Percentiles rank a stretch among this genome's conserved stretches.
These are phyloP conservation scores for Mycosarcoma mackinlayi DNA, from an alignment of 1,284 basidiomycete species.

Conservation along the genomic window DNA sequence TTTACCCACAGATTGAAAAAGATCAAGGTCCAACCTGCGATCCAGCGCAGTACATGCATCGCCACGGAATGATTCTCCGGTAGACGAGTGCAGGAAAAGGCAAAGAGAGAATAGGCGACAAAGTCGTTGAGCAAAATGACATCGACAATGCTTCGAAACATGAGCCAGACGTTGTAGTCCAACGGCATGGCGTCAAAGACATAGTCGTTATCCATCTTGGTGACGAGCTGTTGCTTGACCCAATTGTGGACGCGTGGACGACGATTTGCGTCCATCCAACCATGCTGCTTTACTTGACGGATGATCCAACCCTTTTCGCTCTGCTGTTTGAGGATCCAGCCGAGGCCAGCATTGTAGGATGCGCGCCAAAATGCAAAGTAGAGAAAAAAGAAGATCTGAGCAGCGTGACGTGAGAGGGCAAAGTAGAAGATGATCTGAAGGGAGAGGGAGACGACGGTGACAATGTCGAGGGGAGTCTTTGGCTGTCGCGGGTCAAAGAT, in stretches of 20 bases:
- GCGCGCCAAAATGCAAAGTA: slow-evolving; percentile 94
- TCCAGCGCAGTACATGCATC: slow-evolving; percentile 86
- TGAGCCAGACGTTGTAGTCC: slow-evolving; percentile 76
- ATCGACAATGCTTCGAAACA: slow-evolving; percentile 91
- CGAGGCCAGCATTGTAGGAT: slow-evolving; percentile 91
- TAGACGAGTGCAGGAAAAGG: slow-evolving; percentile 80
- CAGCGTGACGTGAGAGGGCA: slow-evolving; percentile 70
- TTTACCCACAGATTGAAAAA: slow-evolving; percentile 99
- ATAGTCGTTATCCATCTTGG: slow-evolving; percentile 93
- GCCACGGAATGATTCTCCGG: slow-evolving; percentile 76
- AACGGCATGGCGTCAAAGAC: slow-evolving; percentile 76
- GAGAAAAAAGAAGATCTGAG: slow-evolving; percentile 76
- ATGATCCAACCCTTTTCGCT: slow-evolving; percentile 95
- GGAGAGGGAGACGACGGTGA: slow-evolving; percentile 83
- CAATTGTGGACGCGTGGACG: slow-evolving; percentile 78
- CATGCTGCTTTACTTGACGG: slow-evolving; percentile 78
- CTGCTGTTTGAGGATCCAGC: slow-evolving; percentile 92
- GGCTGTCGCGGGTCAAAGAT: slow-evolving; percentile 87
- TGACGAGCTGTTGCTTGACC: slow-evolving; percentile 85
- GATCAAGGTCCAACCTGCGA: slow-evolving; percentile 84
- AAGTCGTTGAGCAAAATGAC: slow-evolving; percentile 92
- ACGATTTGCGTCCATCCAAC: slow-evolving; percentile 85
- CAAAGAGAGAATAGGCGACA: slow-evolving; percentile 92
- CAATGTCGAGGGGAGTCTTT: slow-evolving; percentile 89
- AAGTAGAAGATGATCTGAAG: slow-evolving; percentile 83